Conservation (phyloP, 129 eudicot species). For the Helianthus annuus region DNA sequence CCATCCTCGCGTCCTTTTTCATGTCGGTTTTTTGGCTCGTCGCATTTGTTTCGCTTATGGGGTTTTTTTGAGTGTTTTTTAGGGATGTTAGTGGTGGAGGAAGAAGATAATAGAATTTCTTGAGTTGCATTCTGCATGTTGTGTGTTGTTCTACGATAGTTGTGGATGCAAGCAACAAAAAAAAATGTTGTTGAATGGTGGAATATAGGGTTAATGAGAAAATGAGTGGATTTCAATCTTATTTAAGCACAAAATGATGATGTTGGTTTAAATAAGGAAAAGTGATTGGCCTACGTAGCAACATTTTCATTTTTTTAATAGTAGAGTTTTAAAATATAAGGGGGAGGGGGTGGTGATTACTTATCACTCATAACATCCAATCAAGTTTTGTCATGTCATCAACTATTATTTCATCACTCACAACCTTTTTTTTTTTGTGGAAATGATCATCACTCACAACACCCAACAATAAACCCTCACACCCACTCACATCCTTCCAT, state of each 20-base stretch:
- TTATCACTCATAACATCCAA: too few species aligned
- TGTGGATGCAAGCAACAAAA: slow-evolving; percentile 29
- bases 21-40: slow-evolving; percentile 1
- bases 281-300: slow-evolving; percentile 7
- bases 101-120: slow-evolving; percentile 11
- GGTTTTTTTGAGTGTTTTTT: slow-evolving; percentile 29
- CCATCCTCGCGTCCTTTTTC: background rate
- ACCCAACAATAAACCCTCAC: too few species aligned
- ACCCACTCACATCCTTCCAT: too few species aligned
- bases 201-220: slow-evolving; percentile 30
- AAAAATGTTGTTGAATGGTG: slow-evolving; percentile 35
- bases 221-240: slow-evolving; percentile 37
- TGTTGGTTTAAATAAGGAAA: slow-evolving; percentile 29
- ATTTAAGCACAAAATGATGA: slow-evolving; percentile 36
- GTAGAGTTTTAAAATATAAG: too few species aligned
- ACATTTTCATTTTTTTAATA: slow-evolving; percentile 5
- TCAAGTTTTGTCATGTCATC: too few species aligned
- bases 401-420: too few species aligned
- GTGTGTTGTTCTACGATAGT: slow-evolving; percentile 34
- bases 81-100: slow-evolving; percentile 29
- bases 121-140: slow-evolving; percentile 36
- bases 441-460: too few species aligned
- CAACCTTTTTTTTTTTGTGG: too few species aligned
- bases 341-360: too few species aligned
- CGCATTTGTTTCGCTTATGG: slow-evolving; percentile 11